Evolutionary conservation across 2,329 filamentous ascomycete genomes (phyloP), one percentile per base, ranked within the genome.

Genomic region (Colletotrichum cordylinicola): DNA sequence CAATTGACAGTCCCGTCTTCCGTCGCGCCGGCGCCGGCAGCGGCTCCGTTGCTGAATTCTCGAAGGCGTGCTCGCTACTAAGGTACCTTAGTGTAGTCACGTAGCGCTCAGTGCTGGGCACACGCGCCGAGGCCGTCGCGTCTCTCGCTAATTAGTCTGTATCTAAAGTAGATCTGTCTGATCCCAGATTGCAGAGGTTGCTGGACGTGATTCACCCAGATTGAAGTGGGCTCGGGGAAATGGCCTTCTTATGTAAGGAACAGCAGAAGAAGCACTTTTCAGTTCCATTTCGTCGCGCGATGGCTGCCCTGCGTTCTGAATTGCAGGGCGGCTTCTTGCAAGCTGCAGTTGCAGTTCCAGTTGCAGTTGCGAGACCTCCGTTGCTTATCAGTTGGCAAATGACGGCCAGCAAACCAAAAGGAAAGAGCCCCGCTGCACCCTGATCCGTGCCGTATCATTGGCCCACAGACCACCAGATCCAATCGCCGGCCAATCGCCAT

Each of bases 321-420:
- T n/a, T 21, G 43, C 43, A 52, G 43, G 43, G 43, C 43, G 21
- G 43, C 43, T 52, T 52, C 43, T 52, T 52, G 43, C 43, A 52
- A 68, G 27, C 55, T 15, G 27, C 27, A 8, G 58, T 52, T 64
- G 68, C 12, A 10, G 52, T 27, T 16, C 61, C 48, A 39, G 24
- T 24, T 24, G 29, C 29, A 29, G 29, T 39, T n/a, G 33, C 60
- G 31, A n/a, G 61, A 58, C 24, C 18, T 48, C 9, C 43, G 43
- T 52, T 52, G 43, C 72, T 31, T 72, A 74, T 74, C 68, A 61
- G 56, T 73, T 70, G 39, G 56, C 66, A 55, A 60, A 64, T 62
- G 31, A 27, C n/a, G 18, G 52, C 48, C 24, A 31, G 18, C 16
- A 33, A 13, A 52, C 43, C 43, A 52, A 52, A 52, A 52, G 43